These are phyloP conservation scores for Helenozyma baotianmanensis DNA, from an alignment of 805 yeast species.

Conservation along the genomic window DNA sequence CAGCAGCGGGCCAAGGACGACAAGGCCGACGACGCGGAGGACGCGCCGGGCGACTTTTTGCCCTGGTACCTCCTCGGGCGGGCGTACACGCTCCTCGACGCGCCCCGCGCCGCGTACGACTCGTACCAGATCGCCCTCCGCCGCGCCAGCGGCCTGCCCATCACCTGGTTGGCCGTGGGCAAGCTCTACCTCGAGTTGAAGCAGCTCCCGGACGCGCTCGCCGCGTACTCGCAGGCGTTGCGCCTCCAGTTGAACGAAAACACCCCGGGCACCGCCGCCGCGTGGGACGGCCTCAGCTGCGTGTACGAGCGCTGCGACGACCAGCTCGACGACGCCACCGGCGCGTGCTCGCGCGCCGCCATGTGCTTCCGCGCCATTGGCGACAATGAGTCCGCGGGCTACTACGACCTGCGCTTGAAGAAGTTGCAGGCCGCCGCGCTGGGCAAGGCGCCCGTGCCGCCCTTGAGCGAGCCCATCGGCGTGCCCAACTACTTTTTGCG, in stretches of 20 bases:
- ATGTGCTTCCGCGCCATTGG: constrained; percentile 45
- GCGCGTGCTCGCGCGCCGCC: constrained; percentile 52
- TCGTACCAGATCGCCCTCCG: constrained; percentile 51
- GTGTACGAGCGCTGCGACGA: constrained; percentile 62
- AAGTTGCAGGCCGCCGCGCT: constrained; percentile 38
- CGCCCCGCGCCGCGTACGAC: constrained; percentile 51
- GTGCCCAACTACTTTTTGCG: constrained; percentile 41
- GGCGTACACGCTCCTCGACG: constrained; percentile 44
- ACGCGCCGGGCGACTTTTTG: constrained; percentile 43
- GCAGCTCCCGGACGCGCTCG: constrained; percentile 61
- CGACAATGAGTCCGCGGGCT: constrained; percentile 37
- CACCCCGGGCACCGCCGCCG: constrained; percentile 47
- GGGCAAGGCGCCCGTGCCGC: constrained; percentile 43
- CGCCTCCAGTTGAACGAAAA: constrained; percentile 46
- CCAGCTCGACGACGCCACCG: constrained; percentile 55
- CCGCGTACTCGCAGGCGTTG: constrained; percentile 65
- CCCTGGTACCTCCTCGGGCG: constrained; percentile 56
- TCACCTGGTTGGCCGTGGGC: constrained; percentile 67
- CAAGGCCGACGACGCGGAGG: constrained; percentile 17
- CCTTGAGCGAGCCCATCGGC: constrained; percentile 43
- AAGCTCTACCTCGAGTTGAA: constrained; percentile 52
- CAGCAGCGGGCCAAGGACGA: constrained; percentile 9
- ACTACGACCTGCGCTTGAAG: constrained; percentile 42
- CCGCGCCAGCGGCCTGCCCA: constrained; percentile 49
- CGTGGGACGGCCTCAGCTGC: constrained; percentile 63